These are phyloP conservation scores for Alternaria sp. DNA, from an alignment of 2,329 filamentous ascomycete species.

Conservation along the genomic window DNA sequence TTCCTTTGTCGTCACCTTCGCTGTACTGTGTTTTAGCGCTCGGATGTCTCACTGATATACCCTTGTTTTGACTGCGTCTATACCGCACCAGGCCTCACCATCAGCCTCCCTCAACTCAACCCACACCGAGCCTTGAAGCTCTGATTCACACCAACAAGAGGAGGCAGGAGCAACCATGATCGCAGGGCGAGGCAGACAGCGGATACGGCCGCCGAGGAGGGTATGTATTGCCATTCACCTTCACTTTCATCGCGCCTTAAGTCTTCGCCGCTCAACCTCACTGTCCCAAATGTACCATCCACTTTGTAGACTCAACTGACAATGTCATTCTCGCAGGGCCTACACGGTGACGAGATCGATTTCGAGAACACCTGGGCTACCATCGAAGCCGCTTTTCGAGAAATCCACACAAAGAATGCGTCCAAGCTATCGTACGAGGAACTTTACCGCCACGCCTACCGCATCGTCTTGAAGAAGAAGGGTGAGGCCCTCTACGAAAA, in stretches of 20 bases:
- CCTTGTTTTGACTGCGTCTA: not conserved
- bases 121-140: slow-evolving; percentile 1
- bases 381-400: slow-evolving; percentile 77
- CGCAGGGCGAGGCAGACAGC: slow-evolving; percentile 65
- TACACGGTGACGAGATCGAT: slow-evolving; percentile 71
- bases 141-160: not conserved
- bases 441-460: slow-evolving; percentile 92
- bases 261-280: not conserved
- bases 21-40: not conserved
- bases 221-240: slow-evolving; percentile 59
- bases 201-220: slow-evolving; percentile 73
- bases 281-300: not conserved
- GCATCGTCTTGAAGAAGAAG: slow-evolving; percentile 89
- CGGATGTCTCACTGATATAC: not conserved
- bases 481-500: slow-evolving; percentile 82
- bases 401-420: slow-evolving; percentile 93
- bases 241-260: slow-evolving; percentile 6
- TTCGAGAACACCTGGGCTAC: slow-evolving; percentile 87
- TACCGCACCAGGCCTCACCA: not conserved
- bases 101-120: slow-evolving; percentile 8
- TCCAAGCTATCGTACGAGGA: slow-evolving; percentile 93
- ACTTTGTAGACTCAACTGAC: slow-evolving; percentile 19
- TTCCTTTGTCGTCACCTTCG: not conserved
- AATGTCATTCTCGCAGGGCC: slow-evolving; percentile 56
- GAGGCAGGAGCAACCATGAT: slow-evolving; percentile 52